Conservation (phyloP, 2,329 filamentous ascomycete genomes). For the Westerdykella sp. region DNA sequence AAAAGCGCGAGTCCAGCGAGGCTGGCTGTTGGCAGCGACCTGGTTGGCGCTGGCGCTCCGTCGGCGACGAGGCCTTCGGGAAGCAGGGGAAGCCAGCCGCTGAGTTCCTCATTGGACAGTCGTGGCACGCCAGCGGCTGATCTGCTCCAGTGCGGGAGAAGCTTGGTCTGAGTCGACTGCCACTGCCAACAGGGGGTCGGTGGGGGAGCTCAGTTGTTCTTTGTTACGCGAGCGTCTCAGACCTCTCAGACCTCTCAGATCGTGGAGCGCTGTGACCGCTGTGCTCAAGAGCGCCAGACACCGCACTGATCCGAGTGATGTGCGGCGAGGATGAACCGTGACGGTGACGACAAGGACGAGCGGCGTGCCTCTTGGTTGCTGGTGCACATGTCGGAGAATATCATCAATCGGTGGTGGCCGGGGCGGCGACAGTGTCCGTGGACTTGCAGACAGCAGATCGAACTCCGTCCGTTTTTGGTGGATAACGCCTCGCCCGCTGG, state of each 20-base stretch:
- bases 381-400: constrained; percentile 8
- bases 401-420: background rate
- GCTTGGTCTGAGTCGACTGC: constrained; percentile 10
- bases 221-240: constrained; percentile 11
- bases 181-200: no score
- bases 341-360: constrained; percentile 3
- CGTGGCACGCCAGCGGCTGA: constrained; percentile 18
- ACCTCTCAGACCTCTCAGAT: background rate
- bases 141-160: constrained; percentile 16
- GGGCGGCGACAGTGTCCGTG: no score
- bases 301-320: no score
- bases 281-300: no score
- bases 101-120: constrained; percentile 14
- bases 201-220: constrained; percentile 8
- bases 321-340: constrained; percentile 13
- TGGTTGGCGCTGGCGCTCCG: constrained; percentile 5
- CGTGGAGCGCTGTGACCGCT: constrained; percentile 1
- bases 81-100: constrained; percentile 13
- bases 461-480: no score
- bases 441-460: no score
- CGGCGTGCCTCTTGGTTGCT: no score
- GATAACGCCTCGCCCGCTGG: no score
- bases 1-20: background rate
- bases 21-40: constrained; percentile 1
- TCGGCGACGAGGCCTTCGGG: background rate